Base-by-base conservation (phyloP, 495 filamentous ascomycete species). In the Tetracladium setigerum region DNA sequence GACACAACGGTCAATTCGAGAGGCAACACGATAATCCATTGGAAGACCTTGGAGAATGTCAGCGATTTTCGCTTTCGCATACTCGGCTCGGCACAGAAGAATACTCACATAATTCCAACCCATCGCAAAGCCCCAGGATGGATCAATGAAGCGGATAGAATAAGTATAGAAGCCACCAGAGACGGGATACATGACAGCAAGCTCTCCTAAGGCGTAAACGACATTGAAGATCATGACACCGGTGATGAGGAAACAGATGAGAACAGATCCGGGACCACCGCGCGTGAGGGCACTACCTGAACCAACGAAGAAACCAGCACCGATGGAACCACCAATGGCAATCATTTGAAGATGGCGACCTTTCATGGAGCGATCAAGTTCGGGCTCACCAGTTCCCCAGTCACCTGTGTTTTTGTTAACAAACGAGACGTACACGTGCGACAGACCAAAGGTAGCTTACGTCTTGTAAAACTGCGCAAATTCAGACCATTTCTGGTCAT, bases 61-160 rank as follows among this genome's bases (percentile, higher is more conserved):
- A 88, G 70, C 84, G 46, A 18, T 9, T 17, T 5, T 13, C 10
- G n/a, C 9, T 9, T 8, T 44, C 33, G 41, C n/a, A n/a, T n/a
- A n/a, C n/a, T n/a, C n/a, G n/a, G n/a, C n/a, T n/a, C n/a, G n/a
- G n/a, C n/a, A n/a, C n/a, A n/a, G n/a, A n/a, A n/a, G 15, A 5
- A 30, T 22, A 11, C 10, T 16, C 12, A 27, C 76, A 57, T 87
- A 88, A 58, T 86, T 80, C 80, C 82, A 87, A 44, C 88, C 88
- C 72, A 95, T 89, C 50, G 88, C 84, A 61, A 95, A 94, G 38
- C 88, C 88, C 73, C 88, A 50, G 9, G 38, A 82, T 8, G 85
- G 84, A 52, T 89, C 84, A 49, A 90, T 81, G 53, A 89, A 83
- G 48, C 88, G 83, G 44, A 83, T 73, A 38, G 84, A 83, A 53